Evolutionary conservation across 1,139 yeast species (phyloP), one percentile per base, ranked within the genome.

Genomic region (Yamadazyma oceani): DNA sequence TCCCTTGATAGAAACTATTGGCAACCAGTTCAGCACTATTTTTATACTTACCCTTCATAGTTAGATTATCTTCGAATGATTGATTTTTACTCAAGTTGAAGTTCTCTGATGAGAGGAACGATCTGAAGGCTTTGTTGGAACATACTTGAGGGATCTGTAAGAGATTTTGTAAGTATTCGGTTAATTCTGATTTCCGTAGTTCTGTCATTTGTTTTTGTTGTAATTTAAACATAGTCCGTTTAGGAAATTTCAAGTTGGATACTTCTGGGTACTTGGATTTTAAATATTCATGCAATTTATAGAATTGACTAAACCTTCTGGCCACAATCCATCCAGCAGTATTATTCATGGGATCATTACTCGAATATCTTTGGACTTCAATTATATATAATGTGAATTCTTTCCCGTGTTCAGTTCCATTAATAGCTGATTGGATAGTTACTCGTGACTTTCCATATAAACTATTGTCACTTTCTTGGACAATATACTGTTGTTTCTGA

Each of bases 261-360:
- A 85, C 80, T 34, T 62, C 64, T 0, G 80, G 72, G 49, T 82
- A 83, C 34, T 64, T 66, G 3, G 60, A 58, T 40, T 73, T 77
- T 44, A 90, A 62, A 47, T 85, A 82, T 46, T 78, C 80, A 51
- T 89, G 82, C 23, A 90, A 66, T 44, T 75, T 78, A 58, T 73
- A 80, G 57, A 90, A 90, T 52, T 90, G 97, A 50, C 87, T 85
- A 54, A 81, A 90, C 40, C 97, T 66, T 49, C 97, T 66, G 0
- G 96, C 94, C 23, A 89, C 87, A 35, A 87, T 80, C 97, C 97
- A 90, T 0, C 90, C 88, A 0, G 92, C 88, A 7, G 78, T 69
- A 6, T 75, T 73, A 5, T 64, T 65, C 13, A 70, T 69, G 3
- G 72, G 66, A 39, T 67, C 64, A 10, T 66, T 69, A 19, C 57